These are phyloP conservation scores for Chenopodium suecicum DNA, from an alignment of 148 eudicot species.

Conservation along the genomic window DNA sequence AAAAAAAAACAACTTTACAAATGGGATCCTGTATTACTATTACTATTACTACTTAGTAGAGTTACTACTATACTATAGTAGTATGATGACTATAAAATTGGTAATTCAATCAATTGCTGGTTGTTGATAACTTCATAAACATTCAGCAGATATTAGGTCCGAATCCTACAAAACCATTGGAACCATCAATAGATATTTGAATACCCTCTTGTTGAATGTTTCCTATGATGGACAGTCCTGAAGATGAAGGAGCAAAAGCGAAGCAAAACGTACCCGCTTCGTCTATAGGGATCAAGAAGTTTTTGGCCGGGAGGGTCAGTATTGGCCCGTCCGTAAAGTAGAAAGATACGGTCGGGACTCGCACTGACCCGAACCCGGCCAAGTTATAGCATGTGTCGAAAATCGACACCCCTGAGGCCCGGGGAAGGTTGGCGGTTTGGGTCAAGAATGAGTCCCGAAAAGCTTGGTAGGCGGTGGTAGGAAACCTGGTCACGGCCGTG, in stretches of 20 bases:
- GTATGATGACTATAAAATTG: not conserved
- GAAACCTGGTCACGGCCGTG: constrained; percentile 78
- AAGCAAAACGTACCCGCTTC: constrained; percentile 84
- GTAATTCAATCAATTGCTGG: not conserved
- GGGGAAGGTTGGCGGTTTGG: constrained; percentile 58
- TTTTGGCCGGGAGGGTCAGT: constrained; percentile 76
- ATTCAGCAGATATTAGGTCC: constrained; percentile 80
- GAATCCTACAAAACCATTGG: constrained; percentile 78
- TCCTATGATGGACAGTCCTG: constrained; percentile 74
- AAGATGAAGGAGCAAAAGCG: constrained; percentile 71
- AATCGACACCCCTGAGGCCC: constrained; percentile 48
- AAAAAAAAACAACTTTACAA: constrained; percentile 2
- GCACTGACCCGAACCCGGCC: constrained; percentile 60
- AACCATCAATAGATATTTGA: constrained; percentile 79
- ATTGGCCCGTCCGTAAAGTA: constrained; percentile 74
- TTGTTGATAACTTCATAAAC: not conserved
- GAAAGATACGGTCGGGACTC: constrained; percentile 89
- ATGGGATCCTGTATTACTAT: not conserved
- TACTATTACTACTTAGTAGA: not conserved
- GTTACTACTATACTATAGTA: not conserved
- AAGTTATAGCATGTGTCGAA: constrained; percentile 87
- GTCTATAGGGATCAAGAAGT: constrained; percentile 76
- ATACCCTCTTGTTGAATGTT: constrained; percentile 97
- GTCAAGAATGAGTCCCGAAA: constrained; percentile 63
- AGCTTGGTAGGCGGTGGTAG: constrained; percentile 58